These are phyloP conservation scores for Pseudogymnoascus sp. DNA, from an alignment of 2,329 filamentous ascomycete species.

Conservation along the genomic window DNA sequence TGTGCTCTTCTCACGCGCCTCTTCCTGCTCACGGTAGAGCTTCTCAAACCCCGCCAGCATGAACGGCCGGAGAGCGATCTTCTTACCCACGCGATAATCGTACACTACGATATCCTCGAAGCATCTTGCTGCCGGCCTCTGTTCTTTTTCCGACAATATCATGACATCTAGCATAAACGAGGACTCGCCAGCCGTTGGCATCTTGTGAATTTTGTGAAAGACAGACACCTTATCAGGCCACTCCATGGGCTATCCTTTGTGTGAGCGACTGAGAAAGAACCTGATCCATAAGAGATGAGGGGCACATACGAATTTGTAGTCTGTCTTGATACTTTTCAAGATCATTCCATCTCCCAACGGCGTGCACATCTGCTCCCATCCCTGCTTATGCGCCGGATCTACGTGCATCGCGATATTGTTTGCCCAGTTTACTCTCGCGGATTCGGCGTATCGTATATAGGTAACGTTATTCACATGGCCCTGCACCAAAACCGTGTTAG, in stretches of 20 bases:
- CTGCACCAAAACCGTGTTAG: constrained; percentile 27
- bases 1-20: constrained; percentile 45
- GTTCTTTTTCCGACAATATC: constrained; percentile 69
- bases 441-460: constrained; percentile 79
- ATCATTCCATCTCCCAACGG: constrained; percentile 65
- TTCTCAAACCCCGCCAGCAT: constrained; percentile 53
- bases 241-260: constrained; percentile 59
- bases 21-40: constrained; percentile 55
- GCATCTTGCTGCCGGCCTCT: constrained; percentile 64
- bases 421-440: constrained; percentile 70
- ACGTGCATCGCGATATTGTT: constrained; percentile 57
- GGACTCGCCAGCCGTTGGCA: constrained; percentile 38
- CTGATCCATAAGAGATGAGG: not conserved
- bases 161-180: constrained; percentile 53
- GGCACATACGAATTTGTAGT: constrained; percentile 75
- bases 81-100: constrained; percentile 56
- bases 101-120: constrained; percentile 75
- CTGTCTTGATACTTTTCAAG: constrained; percentile 67
- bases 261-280: not conserved
- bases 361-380: constrained; percentile 64
- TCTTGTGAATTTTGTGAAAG: constrained; percentile 63
- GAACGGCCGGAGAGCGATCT: constrained; percentile 50
- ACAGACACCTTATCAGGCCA: constrained; percentile 78
- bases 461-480: constrained; percentile 82
- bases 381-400: constrained; percentile 50